phyloP scores from a whole-genome alignment of 139 green algal species.

The Zygnema circumcarinatum region DNA sequence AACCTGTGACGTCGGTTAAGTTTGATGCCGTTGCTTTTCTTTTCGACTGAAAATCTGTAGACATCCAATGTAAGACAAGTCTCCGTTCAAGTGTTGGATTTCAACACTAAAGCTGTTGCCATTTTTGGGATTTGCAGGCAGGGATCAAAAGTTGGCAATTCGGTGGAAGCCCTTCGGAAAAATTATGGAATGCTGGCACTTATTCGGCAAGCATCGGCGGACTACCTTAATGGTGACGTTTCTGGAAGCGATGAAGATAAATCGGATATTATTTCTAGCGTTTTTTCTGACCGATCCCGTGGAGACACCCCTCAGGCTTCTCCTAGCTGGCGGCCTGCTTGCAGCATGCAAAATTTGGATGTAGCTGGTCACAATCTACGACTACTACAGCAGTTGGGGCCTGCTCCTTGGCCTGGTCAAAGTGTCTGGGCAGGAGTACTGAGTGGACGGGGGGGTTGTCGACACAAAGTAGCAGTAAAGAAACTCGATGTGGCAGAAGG shows the following conservation, averaged over 20 bases:
- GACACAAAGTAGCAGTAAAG: slow-evolving; percentile 43
- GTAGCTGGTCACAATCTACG: slow-evolving; percentile 19
- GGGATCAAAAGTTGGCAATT: slow-evolving; percentile 21
- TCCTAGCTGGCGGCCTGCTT: slow-evolving; percentile 16
- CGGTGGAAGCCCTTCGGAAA: slow-evolving; percentile 24
- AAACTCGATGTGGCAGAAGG: background rate
- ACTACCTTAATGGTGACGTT: background rate
- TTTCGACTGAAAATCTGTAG: too few species aligned
- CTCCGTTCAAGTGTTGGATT: too few species aligned
- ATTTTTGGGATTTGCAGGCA: background rate
- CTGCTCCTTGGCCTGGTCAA: background rate
- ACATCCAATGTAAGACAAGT: too few species aligned
- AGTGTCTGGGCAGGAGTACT: slow-evolving; percentile 28
- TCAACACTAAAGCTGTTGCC: too few species aligned
- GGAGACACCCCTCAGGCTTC: slow-evolving; percentile 24
- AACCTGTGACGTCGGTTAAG: too few species aligned
- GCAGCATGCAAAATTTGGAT: background rate
- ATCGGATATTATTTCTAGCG: background rate
- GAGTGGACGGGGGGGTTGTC: slow-evolving; percentile 7
- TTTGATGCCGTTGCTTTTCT: too few species aligned
- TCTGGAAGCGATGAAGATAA: slow-evolving; percentile 28
- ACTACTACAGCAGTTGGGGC: background rate
- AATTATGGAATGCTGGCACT: slow-evolving; percentile 32
- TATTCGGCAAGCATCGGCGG: background rate
- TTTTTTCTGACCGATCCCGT: slow-evolving; percentile 14